Evolutionary conservation across 768 basidiomycete genomes (phyloP), one percentile per base, ranked within the genome.

Genomic region (Xanthoconium stramineum): DNA sequence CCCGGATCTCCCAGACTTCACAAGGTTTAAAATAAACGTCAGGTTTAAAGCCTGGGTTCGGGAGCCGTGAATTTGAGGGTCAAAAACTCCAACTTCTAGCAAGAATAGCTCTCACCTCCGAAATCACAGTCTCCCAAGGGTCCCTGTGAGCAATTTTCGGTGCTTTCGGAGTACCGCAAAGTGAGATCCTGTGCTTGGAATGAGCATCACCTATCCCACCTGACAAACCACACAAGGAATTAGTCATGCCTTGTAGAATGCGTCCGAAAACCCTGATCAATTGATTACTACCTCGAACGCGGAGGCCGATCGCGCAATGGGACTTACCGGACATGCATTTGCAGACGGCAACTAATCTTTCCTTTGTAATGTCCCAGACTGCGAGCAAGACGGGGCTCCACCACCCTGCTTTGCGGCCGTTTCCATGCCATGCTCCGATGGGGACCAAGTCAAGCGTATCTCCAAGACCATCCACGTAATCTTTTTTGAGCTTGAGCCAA

Each of bases 401-500:
- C 94, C 94, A 96, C 46, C 83, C 80, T 15, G 85, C 86, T 73
- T 96, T 97, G 36, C 93, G 75, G 33, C 94, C 94, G 66, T 86
- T 89, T 46, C 93, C 94, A 74, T 93, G 84, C 90, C 91, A 95
- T 43, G 91, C 94, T 47, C 84, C 88, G 50, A 89, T 75, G 30
- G 88, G 88, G 32, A 88, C 80, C 52, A 88, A 72, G 65, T 89
- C 89, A 30, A 84, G 80, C 60, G 83, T 82, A 67, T 93, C 89
- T n/a, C 87, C 87, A 37, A 91, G 70, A 3, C 86, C 86, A 29
- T 80, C 79, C 20, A 94, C 85, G 68, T 95, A 97, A 68, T 96
- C 94, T 66, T 91, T 94, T 74, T 97, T 97, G 43, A 96, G 77
- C 69, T 95, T 94, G 53, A 95, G 68, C 94, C 94, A 96, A 3